Conservation (phyloP, 306 rosid genomes). For the Quercus rubra region DNA sequence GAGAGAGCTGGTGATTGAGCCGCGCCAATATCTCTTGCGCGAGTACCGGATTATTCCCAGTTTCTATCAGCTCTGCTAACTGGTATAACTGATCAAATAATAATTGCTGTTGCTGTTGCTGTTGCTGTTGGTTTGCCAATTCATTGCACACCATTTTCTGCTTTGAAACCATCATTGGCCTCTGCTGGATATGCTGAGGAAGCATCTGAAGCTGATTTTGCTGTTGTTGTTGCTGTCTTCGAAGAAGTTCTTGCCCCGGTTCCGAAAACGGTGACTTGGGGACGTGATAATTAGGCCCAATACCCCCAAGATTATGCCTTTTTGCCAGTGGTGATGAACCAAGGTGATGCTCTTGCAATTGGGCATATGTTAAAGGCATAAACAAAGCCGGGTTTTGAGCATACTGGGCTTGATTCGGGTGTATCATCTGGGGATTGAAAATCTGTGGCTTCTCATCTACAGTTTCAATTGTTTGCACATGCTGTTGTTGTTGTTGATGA, state of each 20-base stretch:
- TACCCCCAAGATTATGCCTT: constrained; percentile 46
- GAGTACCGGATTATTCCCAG: constrained; percentile 63
- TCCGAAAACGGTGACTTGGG: constrained; percentile 42
- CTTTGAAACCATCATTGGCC: constrained; percentile 44
- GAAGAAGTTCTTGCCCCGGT: constrained; percentile 47
- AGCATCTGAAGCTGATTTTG: constrained; percentile 49
- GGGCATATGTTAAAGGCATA: constrained; percentile 55
- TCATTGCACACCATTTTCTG: constrained; percentile 60
- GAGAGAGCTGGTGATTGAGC: constrained; percentile 99
- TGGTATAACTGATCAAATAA: constrained; percentile 67
- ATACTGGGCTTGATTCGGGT: constrained; percentile 60
- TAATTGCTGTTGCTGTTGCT: constrained; percentile 79
- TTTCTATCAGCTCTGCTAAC: constrained; percentile 81
- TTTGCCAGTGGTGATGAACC: constrained; percentile 55
- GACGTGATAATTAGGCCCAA: constrained; percentile 37
- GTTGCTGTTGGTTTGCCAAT: constrained; percentile 59
- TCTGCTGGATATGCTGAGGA: constrained; percentile 59
- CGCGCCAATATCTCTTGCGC: constrained; percentile 99
- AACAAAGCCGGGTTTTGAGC: constrained; percentile 47
- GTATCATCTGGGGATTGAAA: constrained; percentile 45
- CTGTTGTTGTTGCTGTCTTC: constrained; percentile 47
- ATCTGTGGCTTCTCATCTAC: constrained; percentile 65
- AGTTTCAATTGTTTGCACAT: constrained; percentile 36
- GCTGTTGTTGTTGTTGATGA: constrained; percentile 13
- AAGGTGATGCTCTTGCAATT: constrained; percentile 56